Conservation (phyloP, 2,329 filamentous ascomycete genomes). For the Boeremia exigua region DNA sequence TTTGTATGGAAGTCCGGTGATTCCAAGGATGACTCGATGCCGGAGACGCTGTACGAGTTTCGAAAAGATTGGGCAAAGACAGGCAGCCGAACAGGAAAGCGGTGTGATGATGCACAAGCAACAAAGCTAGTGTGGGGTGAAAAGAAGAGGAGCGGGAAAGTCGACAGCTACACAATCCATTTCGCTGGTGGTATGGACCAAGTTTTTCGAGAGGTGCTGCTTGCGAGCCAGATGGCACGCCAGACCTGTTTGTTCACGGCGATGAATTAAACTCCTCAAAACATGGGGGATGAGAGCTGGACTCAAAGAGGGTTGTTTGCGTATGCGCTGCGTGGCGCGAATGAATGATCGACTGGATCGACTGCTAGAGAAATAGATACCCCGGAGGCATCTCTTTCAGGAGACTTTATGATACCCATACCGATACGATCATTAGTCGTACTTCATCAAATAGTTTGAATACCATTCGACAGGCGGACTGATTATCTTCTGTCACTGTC, state of each 20-base stretch:
- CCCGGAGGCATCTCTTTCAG: neutral
- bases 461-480: neutral
- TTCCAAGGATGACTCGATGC: constrained; percentile 55
- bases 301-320: neutral
- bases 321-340: neutral
- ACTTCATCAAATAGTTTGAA: neutral
- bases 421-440: neutral
- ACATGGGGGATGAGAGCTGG: constrained; percentile 1
- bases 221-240: constrained; percentile 48
- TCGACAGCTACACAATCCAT: constrained; percentile 48
- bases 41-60: constrained; percentile 47
- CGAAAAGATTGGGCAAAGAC: constrained; percentile 44
- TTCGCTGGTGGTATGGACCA: constrained; percentile 48
- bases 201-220: constrained; percentile 44
- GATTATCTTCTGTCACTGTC: too few species aligned
- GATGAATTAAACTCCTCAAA: constrained; percentile 31
- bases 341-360: neutral
- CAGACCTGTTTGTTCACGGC: constrained; percentile 47
- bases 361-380: neutral
- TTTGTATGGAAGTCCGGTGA: constrained; percentile 54
- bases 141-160: constrained; percentile 45
- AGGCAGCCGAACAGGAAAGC: constrained; percentile 44
- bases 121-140: constrained; percentile 45
- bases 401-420: constrained; percentile 4
- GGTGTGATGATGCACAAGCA: constrained; percentile 40